Evolutionary conservation across 768 basidiomycete genomes (phyloP), one percentile per base, ranked within the genome.

Genomic region (Termitomyces sp.): DNA sequence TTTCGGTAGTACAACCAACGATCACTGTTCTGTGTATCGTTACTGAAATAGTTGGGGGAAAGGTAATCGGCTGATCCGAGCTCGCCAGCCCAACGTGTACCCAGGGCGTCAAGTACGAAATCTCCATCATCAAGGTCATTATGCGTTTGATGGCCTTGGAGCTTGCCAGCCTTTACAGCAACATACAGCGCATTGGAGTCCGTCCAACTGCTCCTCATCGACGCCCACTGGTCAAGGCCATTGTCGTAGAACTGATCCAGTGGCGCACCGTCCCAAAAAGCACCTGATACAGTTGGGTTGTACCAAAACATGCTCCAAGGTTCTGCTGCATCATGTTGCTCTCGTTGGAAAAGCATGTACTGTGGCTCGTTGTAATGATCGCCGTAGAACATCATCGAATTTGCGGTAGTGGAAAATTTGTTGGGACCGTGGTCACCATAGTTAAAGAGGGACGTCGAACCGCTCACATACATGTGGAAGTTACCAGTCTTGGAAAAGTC

Each of bases 1-100:
- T 95, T 98, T 68, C 95, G 83, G 79, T 97, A 99, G 76, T 97
- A 98, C 60, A 82, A 65, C 95, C 94, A 98, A 55, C 96, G 81
- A 24, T 74, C 69, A 48, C 85, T 80, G 58, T 77, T 73, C 70
- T 96, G 93, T 0, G 71, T 68, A 62, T 92, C 92, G 57, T 70
- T 83, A 32, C 70, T 75, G 78, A 99, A 99, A 76, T 98, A 98
- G 38, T 79, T 78, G 2, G 72, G 67, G 2, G 92, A 76, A 38
- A 56, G 60, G 70, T 99, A 99, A 69, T 99, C 83, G 3, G 80
- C 94, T 5, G 88, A 91, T 5, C 97, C 96, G 47, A 94, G 83
- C 66, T 98, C 96, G 58, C 97, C 96, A 51, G 91, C 91, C 92
- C 92, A 99, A 49, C 95, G 90, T 28, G 86, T 82, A 54, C 96